Evolutionary conservation across 305 asterid genomes (phyloP), one percentile per base, ranked within the genome.

Genomic region (Fraxinus latifolia): DNA sequence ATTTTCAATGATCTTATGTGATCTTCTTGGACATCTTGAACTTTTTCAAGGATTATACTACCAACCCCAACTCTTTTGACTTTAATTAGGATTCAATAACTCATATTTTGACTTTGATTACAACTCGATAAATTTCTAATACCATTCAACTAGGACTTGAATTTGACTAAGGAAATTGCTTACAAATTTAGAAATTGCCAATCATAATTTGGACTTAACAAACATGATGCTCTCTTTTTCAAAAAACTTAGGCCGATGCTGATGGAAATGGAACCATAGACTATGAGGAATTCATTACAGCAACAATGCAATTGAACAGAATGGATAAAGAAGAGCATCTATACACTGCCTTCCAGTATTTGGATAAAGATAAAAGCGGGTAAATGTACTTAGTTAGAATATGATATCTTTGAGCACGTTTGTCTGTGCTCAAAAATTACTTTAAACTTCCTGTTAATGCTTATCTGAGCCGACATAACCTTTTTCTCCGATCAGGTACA

Each of bases 311-410:
- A 73, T 80, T 96, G 94, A 96, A 96, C 87, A 92, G 90, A 85
- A 94, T 93, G 99, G 99, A 93, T 89, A 91, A 93, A 87, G 99
- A 96, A 89, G 99, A 96, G 78, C 99, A 96, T 90, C 98, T 96
- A 3, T 96, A 93, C 89, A 94, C 96, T 33, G 99, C 99, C 62
- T 96, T 96, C 93, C 99, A 96, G 74, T 94, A 94, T 81, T 94
- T 96, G 74, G 99, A 96, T 82, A 94, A 96, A 84, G 99, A 96
- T 84, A 93, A 91, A 27, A 96, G 99, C 91, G 97, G 99, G 97
- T 94, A 89, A 80, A 3, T 50, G 42, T n/a, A 23, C 12, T 17
- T 3, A 2, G n/a, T 23, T 3, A 2, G n/a, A 14, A 27, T 9
- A 34, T 62, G 2, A 55, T 80, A 17, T 50, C 77, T 37, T 74